Evolutionary conservation across 108 stramenopile genomes (phyloP).

Genomic region (Nitzschia putrida): DNA sequence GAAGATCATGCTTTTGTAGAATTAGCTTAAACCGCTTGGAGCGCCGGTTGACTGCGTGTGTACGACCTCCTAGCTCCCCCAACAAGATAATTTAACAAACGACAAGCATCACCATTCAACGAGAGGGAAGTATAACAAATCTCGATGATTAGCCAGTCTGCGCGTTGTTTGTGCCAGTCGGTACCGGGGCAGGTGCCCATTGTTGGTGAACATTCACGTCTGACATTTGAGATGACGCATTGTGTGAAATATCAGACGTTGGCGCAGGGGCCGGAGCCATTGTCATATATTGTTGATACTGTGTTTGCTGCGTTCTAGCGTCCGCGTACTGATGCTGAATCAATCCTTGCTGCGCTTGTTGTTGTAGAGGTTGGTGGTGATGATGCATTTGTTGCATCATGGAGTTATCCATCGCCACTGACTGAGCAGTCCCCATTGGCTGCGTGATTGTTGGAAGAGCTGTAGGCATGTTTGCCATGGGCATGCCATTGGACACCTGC

Average conservation of each 20-base stretch:
- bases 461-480: conserved; percentile 18
- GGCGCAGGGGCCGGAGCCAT: conserved; percentile 1
- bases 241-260: conserved; percentile 2
- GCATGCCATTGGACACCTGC: conserved; percentile 28
- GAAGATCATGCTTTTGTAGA: too few relatives aligned
- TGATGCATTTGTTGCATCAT: conserved; percentile 35
- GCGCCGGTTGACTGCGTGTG: too few relatives aligned
- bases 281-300: conserved; percentile 12
- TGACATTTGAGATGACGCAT: background rate
- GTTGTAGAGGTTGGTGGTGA: conserved; percentile 6
- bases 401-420: conserved; percentile 24
- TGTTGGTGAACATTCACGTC: conserved; percentile 6
- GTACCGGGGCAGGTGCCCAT: conserved; percentile 6
- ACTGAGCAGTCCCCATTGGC: conserved; percentile 12
- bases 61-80: too few relatives aligned
- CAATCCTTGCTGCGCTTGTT: conserved; percentile 16
- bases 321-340: conserved; percentile 12
- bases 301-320: conserved; percentile 4
- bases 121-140: background rate
- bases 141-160: conserved; percentile 4
- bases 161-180: conserved; percentile 1
- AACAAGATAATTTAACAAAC: too few relatives aligned
- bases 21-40: too few relatives aligned
- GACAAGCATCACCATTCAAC: too few relatives aligned
- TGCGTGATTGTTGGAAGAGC: background rate